phyloP scores from a whole-genome alignment of 2,329 filamentous ascomycete genomes.

The Xylaria sp. region DNA sequence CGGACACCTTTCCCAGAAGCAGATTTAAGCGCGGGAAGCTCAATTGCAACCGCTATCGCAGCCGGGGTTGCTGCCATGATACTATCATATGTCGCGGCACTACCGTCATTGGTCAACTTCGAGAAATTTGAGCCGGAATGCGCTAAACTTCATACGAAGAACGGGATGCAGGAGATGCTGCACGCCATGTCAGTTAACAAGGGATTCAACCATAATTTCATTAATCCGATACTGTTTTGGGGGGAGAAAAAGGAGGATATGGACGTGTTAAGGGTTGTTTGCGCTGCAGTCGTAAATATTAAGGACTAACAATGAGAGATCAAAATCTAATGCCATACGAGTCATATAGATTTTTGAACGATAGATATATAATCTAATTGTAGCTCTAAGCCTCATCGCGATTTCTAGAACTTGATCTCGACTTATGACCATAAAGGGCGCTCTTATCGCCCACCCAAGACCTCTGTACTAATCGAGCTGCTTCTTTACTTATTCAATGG shows the following conservation, averaged over 20 bases:
- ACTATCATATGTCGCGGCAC: conserved; percentile 13
- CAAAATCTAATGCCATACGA: not conserved
- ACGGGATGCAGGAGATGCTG: conserved; percentile 16
- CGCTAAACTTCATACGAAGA: conserved; percentile 13
- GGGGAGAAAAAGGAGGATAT: conserved; percentile 12
- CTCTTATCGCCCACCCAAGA: not conserved
- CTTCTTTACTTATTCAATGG: conserved; percentile 5
- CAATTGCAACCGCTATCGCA: conserved; percentile 19
- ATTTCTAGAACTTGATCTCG: conserved; percentile 1
- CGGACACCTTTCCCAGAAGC: conserved; percentile 3
- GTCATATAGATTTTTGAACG: not conserved
- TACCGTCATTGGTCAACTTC: conserved; percentile 14
- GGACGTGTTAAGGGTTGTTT: conserved; percentile 7
- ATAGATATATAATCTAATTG: not conserved
- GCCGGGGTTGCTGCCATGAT: conserved; percentile 17
- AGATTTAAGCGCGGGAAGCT: conserved; percentile 13
- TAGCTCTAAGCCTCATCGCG: not conserved
- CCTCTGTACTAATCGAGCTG: conserved; percentile 3
- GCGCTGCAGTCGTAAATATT: conserved; percentile 5
- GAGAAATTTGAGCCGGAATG: not conserved
- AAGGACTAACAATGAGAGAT: conserved; percentile 4
- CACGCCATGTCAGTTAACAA: conserved; percentile 10
- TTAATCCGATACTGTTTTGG: conserved; percentile 16
- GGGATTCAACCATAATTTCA: conserved; percentile 13
- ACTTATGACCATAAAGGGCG: conserved; percentile 1